Percentiles rank a stretch among this genome's conserved stretches.
Conservation (phyloP, 371 early-diverging fungal species). For the Mortierella sp. region DNA sequence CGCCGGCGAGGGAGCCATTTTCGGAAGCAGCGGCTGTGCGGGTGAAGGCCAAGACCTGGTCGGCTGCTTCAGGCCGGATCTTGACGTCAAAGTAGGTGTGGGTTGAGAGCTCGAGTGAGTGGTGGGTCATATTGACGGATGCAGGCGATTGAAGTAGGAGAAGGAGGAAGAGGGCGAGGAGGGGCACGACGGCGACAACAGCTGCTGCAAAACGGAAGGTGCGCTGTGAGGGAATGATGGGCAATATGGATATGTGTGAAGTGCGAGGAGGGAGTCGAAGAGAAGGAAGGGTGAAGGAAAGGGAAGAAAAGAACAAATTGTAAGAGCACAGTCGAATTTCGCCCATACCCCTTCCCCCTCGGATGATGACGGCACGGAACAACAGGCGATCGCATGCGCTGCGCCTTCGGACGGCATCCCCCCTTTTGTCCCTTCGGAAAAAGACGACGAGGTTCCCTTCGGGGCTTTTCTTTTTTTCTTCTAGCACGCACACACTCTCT, state of each 20-base stretch:
- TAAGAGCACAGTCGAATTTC: no score
- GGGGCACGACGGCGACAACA: conserved; percentile 7
- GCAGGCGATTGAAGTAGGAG: conserved; percentile 4
- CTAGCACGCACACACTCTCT: background rate
- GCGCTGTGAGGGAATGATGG: conserved; percentile 5
- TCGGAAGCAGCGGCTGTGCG: conserved; percentile 16
- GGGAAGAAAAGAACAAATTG: background rate
- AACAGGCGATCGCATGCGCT: background rate
- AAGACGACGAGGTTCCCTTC: background rate
- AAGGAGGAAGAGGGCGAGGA: conserved; percentile 4
- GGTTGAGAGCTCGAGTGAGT: conserved; percentile 18
- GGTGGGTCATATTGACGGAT: conserved; percentile 31
- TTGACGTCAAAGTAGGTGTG: conserved; percentile 55
- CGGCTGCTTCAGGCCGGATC: conserved; percentile 34
- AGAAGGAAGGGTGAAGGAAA: background rate
- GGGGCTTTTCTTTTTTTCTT: conserved; percentile 1
- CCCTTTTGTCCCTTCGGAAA: background rate
- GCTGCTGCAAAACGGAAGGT: conserved; percentile 1
- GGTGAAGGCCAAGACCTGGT: conserved; percentile 39
- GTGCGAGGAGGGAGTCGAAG: background rate
- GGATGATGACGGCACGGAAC: background rate
- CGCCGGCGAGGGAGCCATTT: conserved; percentile 33
- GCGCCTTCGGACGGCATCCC: background rate
- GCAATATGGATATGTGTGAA: background rate
- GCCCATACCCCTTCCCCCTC: no score